Percentiles rank a stretch among this genome's conserved stretches.
Evolutionary conservation across 495 filamentous ascomycete species (phyloP).

Genomic region (Aspergillus leporis): DNA sequence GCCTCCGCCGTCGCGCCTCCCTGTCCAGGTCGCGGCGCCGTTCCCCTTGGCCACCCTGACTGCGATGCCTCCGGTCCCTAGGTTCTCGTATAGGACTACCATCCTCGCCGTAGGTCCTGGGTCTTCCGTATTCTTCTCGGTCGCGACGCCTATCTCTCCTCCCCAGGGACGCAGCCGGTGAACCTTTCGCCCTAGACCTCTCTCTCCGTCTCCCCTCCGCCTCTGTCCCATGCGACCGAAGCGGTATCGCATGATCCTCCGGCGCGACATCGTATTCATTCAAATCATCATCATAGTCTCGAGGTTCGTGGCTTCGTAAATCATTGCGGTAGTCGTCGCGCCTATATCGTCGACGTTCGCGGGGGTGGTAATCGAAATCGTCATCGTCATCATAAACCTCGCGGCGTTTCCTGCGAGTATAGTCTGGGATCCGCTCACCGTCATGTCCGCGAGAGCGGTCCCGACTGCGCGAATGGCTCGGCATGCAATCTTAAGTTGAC

Average conservation of each 20-base stretch:
- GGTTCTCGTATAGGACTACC: constrained; percentile 8
- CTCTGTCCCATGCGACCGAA: constrained; percentile 10
- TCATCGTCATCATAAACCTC: constrained; percentile 26
- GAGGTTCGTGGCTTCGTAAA: not conserved
- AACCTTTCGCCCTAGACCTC: constrained; percentile 16
- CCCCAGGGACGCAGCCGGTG: constrained; percentile 19
- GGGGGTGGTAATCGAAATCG: constrained; percentile 21
- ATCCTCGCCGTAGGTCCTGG: constrained; percentile 5
- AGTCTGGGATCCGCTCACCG: constrained; percentile 38
- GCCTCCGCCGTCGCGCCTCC: constrained; percentile 9
- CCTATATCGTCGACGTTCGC: constrained; percentile 21
- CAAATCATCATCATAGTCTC: constrained; percentile 4
- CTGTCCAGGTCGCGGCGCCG: constrained; percentile 16
- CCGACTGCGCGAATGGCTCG: constrained; percentile 41
- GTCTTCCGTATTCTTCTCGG: constrained; percentile 5
- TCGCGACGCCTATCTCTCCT: constrained; percentile 22
- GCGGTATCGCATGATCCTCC: constrained; percentile 10
- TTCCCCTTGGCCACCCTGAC: constrained; percentile 11
- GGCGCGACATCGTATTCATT: constrained; percentile 13
- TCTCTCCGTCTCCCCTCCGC: constrained; percentile 30
- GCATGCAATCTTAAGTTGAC: constrained; percentile 32
- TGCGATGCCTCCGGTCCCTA: constrained; percentile 12
- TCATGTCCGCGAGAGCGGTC: constrained; percentile 45
- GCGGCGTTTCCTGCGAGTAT: constrained; percentile 22
- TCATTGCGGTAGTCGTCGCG: constrained; percentile 19